Percentiles rank a stretch among this genome's conserved stretches.
Evolutionary conservation across 75 land plant genomes (phyloP).

Genomic region (Pseudotsuga menziesii): DNA sequence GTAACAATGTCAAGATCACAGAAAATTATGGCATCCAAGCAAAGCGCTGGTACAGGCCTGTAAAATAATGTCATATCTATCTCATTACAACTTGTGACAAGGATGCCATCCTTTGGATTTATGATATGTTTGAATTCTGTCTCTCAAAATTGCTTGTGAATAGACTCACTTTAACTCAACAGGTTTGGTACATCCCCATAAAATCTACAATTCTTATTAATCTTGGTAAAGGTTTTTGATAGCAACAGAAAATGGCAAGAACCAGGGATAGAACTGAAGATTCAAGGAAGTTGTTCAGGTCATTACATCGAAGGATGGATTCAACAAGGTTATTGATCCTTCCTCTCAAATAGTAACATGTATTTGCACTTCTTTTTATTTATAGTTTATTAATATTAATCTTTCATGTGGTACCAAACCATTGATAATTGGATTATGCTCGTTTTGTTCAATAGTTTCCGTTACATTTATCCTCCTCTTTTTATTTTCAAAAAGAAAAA

Average conservation of each 20-base stretch:
- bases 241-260: conserved; percentile 26
- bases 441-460: neutral
- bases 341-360: neutral
- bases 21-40: too few relatives aligned
- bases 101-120: too few relatives aligned
- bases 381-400: too few relatives aligned
- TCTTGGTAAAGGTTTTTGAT: neutral
- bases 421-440: neutral
- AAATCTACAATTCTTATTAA: neutral
- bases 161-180: neutral
- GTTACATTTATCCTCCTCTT: neutral
- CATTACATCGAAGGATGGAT: conserved; percentile 47
- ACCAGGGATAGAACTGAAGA: conserved; percentile 58
- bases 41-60: too few relatives aligned
- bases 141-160: too few relatives aligned
- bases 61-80: too few relatives aligned
- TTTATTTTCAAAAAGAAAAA: neutral
- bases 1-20: too few relatives aligned
- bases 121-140: too few relatives aligned
- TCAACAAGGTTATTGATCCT: conserved; percentile 52
- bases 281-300: conserved; percentile 60
- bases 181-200: neutral
- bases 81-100: too few relatives aligned
- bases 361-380: neutral
- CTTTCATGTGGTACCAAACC: neutral